Evolutionary conservation across 371 early-diverging fungal species (phyloP).

Genomic region (Vairimorpha necatrix): DNA sequence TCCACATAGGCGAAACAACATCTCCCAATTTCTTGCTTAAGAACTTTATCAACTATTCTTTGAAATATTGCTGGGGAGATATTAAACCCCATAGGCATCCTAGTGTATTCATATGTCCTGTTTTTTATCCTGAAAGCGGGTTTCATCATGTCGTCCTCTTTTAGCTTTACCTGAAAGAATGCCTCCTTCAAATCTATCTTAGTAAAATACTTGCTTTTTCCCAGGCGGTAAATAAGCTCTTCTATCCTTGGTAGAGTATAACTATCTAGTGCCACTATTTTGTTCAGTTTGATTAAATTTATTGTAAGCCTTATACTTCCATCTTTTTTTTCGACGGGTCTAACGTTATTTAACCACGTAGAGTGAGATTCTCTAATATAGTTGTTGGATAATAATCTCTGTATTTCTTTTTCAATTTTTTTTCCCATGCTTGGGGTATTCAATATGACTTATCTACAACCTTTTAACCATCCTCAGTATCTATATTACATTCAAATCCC

Average conservation of each 20-base stretch:
- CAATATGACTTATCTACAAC: not conserved
- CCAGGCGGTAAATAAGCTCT: constrained; percentile 11
- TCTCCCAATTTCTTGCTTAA: constrained; percentile 20
- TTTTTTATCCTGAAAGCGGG: constrained; percentile 42
- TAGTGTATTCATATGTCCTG: constrained; percentile 39
- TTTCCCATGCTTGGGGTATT: not conserved
- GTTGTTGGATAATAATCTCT: not conserved
- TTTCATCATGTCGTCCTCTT: constrained; percentile 23
- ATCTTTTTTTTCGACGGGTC: constrained; percentile 17
- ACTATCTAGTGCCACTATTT: constrained; percentile 1
- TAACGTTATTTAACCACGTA: constrained; percentile 23
- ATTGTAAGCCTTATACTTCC: constrained; percentile 31
- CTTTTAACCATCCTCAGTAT: not conserved
- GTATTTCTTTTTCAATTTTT: not conserved
- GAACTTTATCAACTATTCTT: constrained; percentile 18
- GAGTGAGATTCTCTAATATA: constrained; percentile 40
- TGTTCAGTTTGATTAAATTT: constrained; percentile 41
- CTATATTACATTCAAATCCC: not conserved
- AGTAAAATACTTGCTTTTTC: constrained; percentile 35
- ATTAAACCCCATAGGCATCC: constrained; percentile 45
- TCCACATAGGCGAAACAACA: constrained; percentile 35
- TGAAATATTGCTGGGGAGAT: constrained; percentile 42
- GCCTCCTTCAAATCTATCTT: constrained; percentile 52
- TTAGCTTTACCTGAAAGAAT: constrained; percentile 36
- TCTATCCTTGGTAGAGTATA: constrained; percentile 34